phyloP scores from a whole-genome alignment of 2,329 filamentous ascomycete species.

The Calonectria pteridis region DNA sequence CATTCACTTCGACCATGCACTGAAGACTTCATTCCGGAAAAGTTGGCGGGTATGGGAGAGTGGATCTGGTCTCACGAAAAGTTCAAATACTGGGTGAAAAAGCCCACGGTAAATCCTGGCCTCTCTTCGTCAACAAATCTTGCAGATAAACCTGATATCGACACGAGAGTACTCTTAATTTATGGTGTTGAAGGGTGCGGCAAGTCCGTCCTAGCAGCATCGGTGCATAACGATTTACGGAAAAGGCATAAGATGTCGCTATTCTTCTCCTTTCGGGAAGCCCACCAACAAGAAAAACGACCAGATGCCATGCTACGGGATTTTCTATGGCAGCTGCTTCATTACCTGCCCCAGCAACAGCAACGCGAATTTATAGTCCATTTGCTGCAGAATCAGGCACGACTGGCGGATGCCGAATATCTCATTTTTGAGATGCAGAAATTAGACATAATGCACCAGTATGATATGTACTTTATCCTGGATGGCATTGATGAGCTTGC shows the following conservation, averaged over 20 bases:
- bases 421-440: background rate
- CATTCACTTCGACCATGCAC: background rate
- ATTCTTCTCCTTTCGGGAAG: background rate
- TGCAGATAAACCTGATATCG: background rate
- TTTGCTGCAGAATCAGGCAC: background rate
- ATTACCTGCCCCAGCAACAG: background rate
- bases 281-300: background rate
- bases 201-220: constrained; percentile 12
- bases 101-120: background rate
- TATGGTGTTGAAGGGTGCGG: constrained; percentile 1
- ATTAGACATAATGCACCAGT: background rate
- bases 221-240: background rate
- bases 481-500: background rate
- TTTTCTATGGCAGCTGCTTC: constrained; percentile 5
- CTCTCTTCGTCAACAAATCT: background rate
- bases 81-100: background rate
- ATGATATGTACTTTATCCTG: background rate
- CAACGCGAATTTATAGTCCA: background rate
- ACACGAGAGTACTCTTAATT: background rate
- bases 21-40: background rate
- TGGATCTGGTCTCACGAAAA: constrained; percentile 8
- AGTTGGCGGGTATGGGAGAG: background rate
- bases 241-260: background rate
- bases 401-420: background rate
- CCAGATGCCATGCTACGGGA: background rate